Evolutionary conservation across 305 asterid genomes (phyloP), one percentile per base, ranked within the genome.

Genomic region (Fraxinus angustifolia): DNA sequence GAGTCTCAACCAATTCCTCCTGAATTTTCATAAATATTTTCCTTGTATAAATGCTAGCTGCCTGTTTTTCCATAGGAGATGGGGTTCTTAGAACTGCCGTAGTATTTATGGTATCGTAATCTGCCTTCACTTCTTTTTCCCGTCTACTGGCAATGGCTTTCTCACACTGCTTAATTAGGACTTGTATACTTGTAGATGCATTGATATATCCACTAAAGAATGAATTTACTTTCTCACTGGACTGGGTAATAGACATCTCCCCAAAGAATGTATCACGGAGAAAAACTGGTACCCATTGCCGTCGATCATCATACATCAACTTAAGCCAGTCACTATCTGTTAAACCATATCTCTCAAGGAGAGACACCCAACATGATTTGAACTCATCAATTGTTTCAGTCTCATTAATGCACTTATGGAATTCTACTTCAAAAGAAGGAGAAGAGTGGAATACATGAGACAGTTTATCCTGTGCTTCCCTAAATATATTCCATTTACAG

Each of bases 51-150:
- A 82, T 82, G 17, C 85, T 90, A 19, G 93, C 90, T 50, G 88
- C 95, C 77, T 90, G 93, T 86, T 90, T 91, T 90, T 91, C 93
- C 92, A 90, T 91, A 6, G 95, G 95, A 76, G 95, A 91, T 42
- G 95, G 95, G 65, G 95, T 91, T 71, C 82, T 91, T 79, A 91
- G 84, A 82, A 82, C 82, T 11, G 93, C 87, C 16, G 89, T 53
- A 31, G 90, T 80, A 70, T 89, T 89, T 87, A 91, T 89, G 11
- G 93, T 89, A 30, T 90, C 92, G 33, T 84, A 89, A 77, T 91
- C 95, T 19, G 91, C 93, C 86, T 87, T 91, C 62, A 91, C 91
- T 85, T 91, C 96, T 84, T 90, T 91, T 85, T 91, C 96, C 38
- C 90, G 88, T 62, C 93, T 91, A 72, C 92, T 87, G 85, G 89